phyloP scores from a whole-genome alignment of 768 basidiomycete genomes.

The Chlorophyllum brunneum region DNA sequence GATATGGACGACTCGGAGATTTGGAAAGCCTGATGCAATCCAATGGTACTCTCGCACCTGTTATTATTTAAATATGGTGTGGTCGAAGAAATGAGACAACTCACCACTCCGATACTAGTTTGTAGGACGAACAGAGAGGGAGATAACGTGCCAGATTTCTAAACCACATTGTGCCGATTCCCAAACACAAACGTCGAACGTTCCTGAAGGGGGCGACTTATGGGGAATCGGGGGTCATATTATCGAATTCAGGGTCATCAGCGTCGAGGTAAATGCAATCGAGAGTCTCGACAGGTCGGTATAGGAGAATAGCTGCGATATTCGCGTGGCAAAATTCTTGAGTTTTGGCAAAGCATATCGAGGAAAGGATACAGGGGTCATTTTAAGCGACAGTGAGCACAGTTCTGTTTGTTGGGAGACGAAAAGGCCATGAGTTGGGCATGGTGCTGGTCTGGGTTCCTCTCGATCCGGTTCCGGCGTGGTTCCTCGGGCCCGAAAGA shows the following conservation, averaged over 20 bases:
- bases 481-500: not conserved
- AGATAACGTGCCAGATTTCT: not conserved
- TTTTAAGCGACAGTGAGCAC: not conserved
- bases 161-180: not conserved
- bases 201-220: not conserved
- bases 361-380: not conserved
- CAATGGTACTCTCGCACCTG: slow-evolving; percentile 3
- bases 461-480: not conserved
- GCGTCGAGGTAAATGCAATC: slow-evolving; percentile 3
- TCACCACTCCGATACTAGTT: not conserved
- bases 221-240: not conserved
- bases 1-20: not conserved
- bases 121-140: slow-evolving; percentile 2
- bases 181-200: not conserved
- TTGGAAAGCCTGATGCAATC: not conserved
- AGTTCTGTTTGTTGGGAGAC: not conserved
- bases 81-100: not conserved
- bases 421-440: not conserved
- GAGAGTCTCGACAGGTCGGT: not conserved
- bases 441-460: not conserved
- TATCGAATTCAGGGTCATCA: slow-evolving; percentile 3
- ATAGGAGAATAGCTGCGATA: not conserved
- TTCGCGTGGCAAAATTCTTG: not conserved
- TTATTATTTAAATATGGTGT: not conserved
- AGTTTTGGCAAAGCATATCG: not conserved